Conservation (phyloP, 2,329 filamentous ascomycete genomes). For the Mariannaea elegans region DNA sequence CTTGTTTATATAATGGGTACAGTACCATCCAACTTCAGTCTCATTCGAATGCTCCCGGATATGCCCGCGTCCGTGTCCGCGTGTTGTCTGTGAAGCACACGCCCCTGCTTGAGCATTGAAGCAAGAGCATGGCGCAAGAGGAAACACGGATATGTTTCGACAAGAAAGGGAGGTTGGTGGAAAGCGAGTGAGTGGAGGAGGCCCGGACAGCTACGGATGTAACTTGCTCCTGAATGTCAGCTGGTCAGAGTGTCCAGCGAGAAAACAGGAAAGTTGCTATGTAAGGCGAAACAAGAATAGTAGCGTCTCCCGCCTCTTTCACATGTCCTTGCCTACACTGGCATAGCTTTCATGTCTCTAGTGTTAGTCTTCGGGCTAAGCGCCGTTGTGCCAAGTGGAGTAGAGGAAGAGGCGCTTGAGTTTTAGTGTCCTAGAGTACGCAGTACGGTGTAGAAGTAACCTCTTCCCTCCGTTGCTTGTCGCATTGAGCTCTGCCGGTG, state of each 20-base stretch:
- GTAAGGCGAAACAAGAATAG: constrained; percentile 23
- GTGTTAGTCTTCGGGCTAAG: constrained; percentile 6
- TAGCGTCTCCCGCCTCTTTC: constrained; percentile 7
- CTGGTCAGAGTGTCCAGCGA: no score
- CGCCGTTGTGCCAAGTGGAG: constrained; percentile 10
- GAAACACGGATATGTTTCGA: constrained; percentile 7
- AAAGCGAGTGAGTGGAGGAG: constrained; percentile 1
- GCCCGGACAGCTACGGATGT: no score
- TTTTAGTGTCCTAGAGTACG: background rate
- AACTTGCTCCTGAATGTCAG: no score
- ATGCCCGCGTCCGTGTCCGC: constrained; percentile 8
- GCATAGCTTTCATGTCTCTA: constrained; percentile 12
- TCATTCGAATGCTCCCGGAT: constrained; percentile 1
- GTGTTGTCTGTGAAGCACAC: background rate
- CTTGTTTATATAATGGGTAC: no score
- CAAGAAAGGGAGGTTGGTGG: constrained; percentile 5
- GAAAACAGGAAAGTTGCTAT: no score
- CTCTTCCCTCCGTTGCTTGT: no score
- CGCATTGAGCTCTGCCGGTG: no score
- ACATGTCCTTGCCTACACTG: constrained; percentile 9
- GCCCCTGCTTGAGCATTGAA: background rate
- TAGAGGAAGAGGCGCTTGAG: background rate
- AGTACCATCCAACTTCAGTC: no score
- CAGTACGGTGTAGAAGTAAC: no score
- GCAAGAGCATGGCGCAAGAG: no score